Base-by-base conservation (phyloP, 495 filamentous ascomycete species). In the Parathielavia hyrcaniae region DNA sequence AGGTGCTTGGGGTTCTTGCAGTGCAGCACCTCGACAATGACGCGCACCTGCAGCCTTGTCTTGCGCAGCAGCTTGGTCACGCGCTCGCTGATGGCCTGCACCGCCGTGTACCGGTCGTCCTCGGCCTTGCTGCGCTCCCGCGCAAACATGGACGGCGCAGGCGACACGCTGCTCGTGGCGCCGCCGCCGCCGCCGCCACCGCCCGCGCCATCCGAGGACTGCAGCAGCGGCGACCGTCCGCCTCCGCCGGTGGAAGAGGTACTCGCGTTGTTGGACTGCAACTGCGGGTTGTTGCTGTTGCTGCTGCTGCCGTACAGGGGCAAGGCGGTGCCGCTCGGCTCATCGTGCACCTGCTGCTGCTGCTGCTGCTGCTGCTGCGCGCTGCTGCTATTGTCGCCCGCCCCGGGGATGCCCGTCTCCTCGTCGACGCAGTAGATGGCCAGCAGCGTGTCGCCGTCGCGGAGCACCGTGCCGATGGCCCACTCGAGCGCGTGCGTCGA, bases 21-120 rank as follows among this genome's bases (percentile, higher is more conserved):
- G 69, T 97, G 92, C 61, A 97, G 89, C 20, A 97, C 92, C 70
- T 98, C 93, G 36, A 98, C 86, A 26, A 93, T 89, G 52, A 96
- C 83, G 47, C 89, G 83, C 38, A 96, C 91, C 67, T 97, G 92
- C 41, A 98, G 76, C 54, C 87, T 78, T 6, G 93, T 98, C 77
- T 90, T 95, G 61, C 92, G 81, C 58, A 98, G 76, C 45, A 97
- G 72, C 63, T 86, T 88, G 35, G 91, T 82, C 59, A 92, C 89
- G 2, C 86, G 81, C 40, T 89, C 79, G 8, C 87, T 88, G 45
- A 98, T 87, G 46, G 84, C 81, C 43, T 87, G 82, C 16, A 87
- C 81, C 7, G 90, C 91, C 63, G 82, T 78, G 53, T 83, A 80
- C 17, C 93, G 80, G 65, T 95, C 92, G 52, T 85, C 80, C 70